A percentile compares a stretch with the other conserved stretches of the same genome.
Evolutionary conservation across 176 grass and related monocot species (phyloP).

Genomic region (Triticum monococcum): DNA sequence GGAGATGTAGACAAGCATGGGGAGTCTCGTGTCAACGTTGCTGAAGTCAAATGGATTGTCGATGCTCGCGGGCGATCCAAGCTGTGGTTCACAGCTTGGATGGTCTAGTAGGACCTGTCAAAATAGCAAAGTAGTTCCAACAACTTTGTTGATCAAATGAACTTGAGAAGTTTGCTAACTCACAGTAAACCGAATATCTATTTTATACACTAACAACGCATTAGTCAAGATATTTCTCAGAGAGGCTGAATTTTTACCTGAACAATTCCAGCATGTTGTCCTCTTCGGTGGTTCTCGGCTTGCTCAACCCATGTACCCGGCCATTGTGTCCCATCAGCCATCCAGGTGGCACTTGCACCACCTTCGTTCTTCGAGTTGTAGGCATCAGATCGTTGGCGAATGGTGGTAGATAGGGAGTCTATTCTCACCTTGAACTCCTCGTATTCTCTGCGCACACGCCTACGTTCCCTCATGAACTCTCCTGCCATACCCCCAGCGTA

Average conservation of each 20-base stretch:
- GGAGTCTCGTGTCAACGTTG: slow-evolving; percentile 16
- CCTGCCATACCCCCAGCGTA: neutral
- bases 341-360: slow-evolving; percentile 28
- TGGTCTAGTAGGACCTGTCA: slow-evolving; percentile 25
- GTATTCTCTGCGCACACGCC: slow-evolving; percentile 29
- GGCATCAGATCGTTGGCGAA: slow-evolving; percentile 26
- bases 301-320: slow-evolving; percentile 34
- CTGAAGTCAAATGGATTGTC: slow-evolving; percentile 26
- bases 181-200: no score
- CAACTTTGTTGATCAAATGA: no score
- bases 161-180: no score
- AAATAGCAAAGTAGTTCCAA: neutral
- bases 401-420: slow-evolving; percentile 10
- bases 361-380: slow-evolving; percentile 1
- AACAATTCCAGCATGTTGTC: slow-evolving; percentile 35
- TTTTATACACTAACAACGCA: no score
- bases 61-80: neutral
- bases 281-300: slow-evolving; percentile 31
- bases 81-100: neutral
- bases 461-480: slow-evolving; percentile 25
- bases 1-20: slow-evolving; percentile 39
- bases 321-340: slow-evolving; percentile 41
- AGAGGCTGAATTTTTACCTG: neutral
- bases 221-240: no score
- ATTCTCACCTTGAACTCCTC: slow-evolving; percentile 50